Evolutionary conservation across 441 rosid species (phyloP).

Genomic region (Erodium trifolium): DNA sequence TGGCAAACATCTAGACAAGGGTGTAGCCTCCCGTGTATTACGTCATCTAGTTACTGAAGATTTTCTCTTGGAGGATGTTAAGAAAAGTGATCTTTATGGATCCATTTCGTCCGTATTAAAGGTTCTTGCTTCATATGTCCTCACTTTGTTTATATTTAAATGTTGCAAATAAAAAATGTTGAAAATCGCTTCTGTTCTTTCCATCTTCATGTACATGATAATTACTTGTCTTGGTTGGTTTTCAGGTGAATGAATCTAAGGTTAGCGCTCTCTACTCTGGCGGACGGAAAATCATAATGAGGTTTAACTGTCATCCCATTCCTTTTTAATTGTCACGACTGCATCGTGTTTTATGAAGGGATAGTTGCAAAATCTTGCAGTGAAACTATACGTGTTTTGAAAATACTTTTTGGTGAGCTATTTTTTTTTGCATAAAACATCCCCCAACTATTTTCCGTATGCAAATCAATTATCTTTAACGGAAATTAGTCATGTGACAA

Average conservation of each 20-base stretch:
- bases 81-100: constrained; percentile 90
- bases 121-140: constrained; percentile 32
- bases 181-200: not conserved
- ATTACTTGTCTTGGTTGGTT: constrained; percentile 15
- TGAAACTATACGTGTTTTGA: no score
- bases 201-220: not conserved
- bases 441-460: no score
- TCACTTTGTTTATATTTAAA: constrained; percentile 16
- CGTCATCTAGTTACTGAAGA: constrained; percentile 80
- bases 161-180: not conserved
- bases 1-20: constrained; percentile 68
- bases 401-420: no score
- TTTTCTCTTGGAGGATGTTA: constrained; percentile 72
- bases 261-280: constrained; percentile 44
- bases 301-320: constrained; percentile 35
- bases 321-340: not conserved
- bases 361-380: no score
- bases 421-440: no score
- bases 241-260: constrained; percentile 74
- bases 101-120: constrained; percentile 77
- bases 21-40: constrained; percentile 75
- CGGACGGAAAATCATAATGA: constrained; percentile 43
- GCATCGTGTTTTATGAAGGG: not conserved
- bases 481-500: no score
- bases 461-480: no score